A percentile compares a stretch with the other conserved stretches of the same genome.
These are phyloP conservation scores for Microcos paniculata DNA, from an alignment of 345 rosid genomes.

Conservation along the genomic window DNA sequence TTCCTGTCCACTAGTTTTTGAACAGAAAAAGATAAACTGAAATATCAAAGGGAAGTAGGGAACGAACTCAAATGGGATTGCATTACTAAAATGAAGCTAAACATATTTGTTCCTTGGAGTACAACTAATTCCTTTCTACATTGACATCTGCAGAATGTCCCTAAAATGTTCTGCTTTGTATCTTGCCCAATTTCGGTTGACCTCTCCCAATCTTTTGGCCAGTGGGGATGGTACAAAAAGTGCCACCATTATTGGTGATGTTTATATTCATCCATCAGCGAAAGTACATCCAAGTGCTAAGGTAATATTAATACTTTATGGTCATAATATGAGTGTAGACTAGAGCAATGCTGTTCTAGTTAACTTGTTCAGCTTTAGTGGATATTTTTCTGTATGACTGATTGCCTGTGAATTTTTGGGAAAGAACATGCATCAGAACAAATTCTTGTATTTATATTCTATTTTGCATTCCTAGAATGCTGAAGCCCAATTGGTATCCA, in stretches of 20 bases:
- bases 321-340: slow-evolving; percentile 1
- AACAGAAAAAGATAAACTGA: not conserved
- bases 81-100: not conserved
- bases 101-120: not conserved
- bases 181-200: slow-evolving; percentile 73
- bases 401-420: not conserved
- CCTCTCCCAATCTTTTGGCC: slow-evolving; percentile 77
- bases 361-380: not conserved
- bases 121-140: not conserved
- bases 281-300: slow-evolving; percentile 95
- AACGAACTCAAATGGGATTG: not conserved
- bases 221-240: slow-evolving; percentile 71
- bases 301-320: slow-evolving; percentile 39
- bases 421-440: not conserved
- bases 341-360: not conserved
- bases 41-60: not conserved
- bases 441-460: not conserved
- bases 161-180: slow-evolving; percentile 78
- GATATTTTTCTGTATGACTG: not conserved
- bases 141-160: slow-evolving; percentile 65
- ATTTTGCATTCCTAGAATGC: not conserved
- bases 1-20: not conserved
- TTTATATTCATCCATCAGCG: slow-evolving; percentile 91
- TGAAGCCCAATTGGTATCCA: not conserved
- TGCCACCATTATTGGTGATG: slow-evolving; percentile 79